Evolutionary conservation across 257 asterid species (phyloP), one percentile per base, ranked within the genome.

Genomic region (Solanum commersonii): DNA sequence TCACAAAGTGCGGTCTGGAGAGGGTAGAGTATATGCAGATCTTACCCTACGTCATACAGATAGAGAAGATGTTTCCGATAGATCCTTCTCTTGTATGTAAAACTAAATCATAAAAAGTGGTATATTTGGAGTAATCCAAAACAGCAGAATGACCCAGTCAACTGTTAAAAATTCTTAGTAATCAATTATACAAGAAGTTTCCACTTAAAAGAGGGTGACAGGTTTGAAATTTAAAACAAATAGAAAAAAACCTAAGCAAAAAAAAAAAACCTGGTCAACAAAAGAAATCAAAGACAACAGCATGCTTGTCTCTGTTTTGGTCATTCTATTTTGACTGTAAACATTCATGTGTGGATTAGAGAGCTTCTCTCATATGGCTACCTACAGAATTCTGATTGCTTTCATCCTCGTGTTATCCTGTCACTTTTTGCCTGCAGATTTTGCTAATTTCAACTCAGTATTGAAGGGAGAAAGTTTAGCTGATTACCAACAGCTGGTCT

Each of bases 401-500:
- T 46, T 46, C 27, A 46, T 81, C 40, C 40, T 81, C 4, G 6
- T 81, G 85, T 0, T 27, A 9, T 27, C 11, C 67, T 9, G 3
- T 44, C 67, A 79, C 38, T 44, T 46, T 27, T 79, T 16, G 13
- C 6, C 5, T 46, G 85, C 40, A 5, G 25, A 44, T 29, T 38
- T 77, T 27, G 67, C 16, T 27, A 4, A 8, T 9, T 4, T 25
- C 42, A 87, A 82, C 63, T 63, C 89, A 27, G 56, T 90, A 13
- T 14, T 11, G 31, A 71, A 20, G 12, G 79, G 86, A 5, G 56
- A 91, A 20, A 70, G 14, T 22, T 14, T 88, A 71, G 46, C 89
- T 77, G 86, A 91, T 33, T 46, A 79, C 83, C 46, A 89, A 38
- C 63, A 14, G 63, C 87, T 86, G 31, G 52, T 5, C 37, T 89